Conservation (phyloP, 2,329 filamentous ascomycete genomes). For the Stachybotrys chlorohalonatus region DNA sequence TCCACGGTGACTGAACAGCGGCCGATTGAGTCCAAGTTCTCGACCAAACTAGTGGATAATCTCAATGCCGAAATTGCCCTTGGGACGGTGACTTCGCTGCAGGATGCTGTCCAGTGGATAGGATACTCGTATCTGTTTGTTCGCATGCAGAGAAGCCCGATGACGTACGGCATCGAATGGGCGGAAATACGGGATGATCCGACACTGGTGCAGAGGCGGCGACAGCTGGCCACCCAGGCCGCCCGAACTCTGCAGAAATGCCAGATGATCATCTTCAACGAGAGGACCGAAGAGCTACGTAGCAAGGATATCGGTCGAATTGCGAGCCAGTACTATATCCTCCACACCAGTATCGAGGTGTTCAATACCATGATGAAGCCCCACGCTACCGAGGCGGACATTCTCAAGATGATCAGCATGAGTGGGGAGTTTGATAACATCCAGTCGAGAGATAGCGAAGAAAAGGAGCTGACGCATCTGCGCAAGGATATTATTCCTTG, state of each 20-base stretch:
- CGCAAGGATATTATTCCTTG: constrained; percentile 65
- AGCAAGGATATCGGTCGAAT: constrained; percentile 95
- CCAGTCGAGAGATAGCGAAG: constrained; percentile 82
- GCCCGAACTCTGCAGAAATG: constrained; percentile 80
- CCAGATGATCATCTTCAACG: constrained; percentile 99
- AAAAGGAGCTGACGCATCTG: constrained; percentile 72
- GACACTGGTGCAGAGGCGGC: constrained; percentile 72
- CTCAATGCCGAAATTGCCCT: constrained; percentile 90
- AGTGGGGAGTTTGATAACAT: constrained; percentile 98
- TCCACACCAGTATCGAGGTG: constrained; percentile 87
- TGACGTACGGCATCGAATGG: constrained; percentile 94
- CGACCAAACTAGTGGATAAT: constrained; percentile 88
- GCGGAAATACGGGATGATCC: constrained; percentile 83
- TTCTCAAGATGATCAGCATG: constrained; percentile 94
- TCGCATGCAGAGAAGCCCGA: constrained; percentile 85
- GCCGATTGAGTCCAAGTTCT: constrained; percentile 96
- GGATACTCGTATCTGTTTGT: constrained; percentile 98
- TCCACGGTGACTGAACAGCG: constrained; percentile 91
- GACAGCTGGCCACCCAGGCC: constrained; percentile 80
- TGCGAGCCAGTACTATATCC: constrained; percentile 92
- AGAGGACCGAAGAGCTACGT: constrained; percentile 82
- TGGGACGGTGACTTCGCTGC: constrained; percentile 88
- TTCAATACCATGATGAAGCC: constrained; percentile 95
- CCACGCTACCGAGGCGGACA: constrained; percentile 78
- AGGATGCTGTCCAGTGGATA: constrained; percentile 93